Evolutionary conservation across 2,329 filamentous ascomycete species (phyloP).

Genomic region (Botrytis fabae): DNA sequence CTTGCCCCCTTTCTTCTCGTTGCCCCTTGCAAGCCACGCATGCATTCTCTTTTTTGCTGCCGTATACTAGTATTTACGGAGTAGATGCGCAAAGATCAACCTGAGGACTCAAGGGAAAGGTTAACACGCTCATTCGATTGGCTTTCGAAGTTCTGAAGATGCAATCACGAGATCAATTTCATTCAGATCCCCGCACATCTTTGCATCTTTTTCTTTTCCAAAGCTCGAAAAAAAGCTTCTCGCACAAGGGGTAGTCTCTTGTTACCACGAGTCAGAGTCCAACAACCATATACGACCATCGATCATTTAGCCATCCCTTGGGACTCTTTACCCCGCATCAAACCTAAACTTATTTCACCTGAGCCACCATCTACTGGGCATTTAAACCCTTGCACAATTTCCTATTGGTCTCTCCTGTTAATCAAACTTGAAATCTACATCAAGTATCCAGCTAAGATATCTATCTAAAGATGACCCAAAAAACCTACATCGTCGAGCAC

Average conservation of each 20-base stretch:
- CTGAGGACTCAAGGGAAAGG: background rate
- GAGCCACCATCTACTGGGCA: slow-evolving; percentile 17
- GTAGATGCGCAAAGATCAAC: slow-evolving; percentile 21
- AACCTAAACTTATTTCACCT: slow-evolving; percentile 21
- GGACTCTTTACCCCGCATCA: slow-evolving; percentile 32
- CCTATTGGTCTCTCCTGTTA: slow-evolving; percentile 13
- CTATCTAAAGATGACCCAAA: slow-evolving; percentile 47
- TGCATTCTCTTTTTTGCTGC: background rate
- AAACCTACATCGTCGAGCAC: slow-evolving; percentile 94
- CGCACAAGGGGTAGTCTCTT: slow-evolving; percentile 7
- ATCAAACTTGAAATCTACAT: slow-evolving; percentile 8
- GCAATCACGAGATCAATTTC: slow-evolving; percentile 21
- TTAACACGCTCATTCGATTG: slow-evolving; percentile 1
- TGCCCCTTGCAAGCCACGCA: slow-evolving; percentile 1
- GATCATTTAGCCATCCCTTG: slow-evolving; percentile 21
- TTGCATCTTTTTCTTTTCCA: slow-evolving; percentile 1
- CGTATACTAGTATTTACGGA: background rate
- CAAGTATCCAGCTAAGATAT: slow-evolving; percentile 7
- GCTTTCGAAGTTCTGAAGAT: background rate
- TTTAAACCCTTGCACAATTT: slow-evolving; percentile 12
- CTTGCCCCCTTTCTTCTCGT: background rate
- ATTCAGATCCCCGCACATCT: slow-evolving; percentile 14
- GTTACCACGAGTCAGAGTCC: slow-evolving; percentile 31
- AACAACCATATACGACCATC: slow-evolving; percentile 17
- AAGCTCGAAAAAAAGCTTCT: background rate